These are phyloP conservation scores for Pleurotus giganteus DNA, from an alignment of 768 basidiomycete genomes.

Conservation along the genomic window DNA sequence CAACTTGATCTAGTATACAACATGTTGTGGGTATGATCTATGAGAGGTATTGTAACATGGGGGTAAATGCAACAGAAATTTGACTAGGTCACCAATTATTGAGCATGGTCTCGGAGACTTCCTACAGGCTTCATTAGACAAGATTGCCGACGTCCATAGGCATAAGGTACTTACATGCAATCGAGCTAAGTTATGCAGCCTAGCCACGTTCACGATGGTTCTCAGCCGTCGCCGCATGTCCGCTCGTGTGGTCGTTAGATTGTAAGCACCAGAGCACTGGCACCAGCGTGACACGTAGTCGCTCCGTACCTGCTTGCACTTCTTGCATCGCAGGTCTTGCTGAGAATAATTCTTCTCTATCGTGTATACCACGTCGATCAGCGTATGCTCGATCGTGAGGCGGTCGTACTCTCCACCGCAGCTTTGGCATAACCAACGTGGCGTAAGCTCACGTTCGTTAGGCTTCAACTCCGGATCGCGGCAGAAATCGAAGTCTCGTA, in stretches of 20 bases:
- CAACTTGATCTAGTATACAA: background rate
- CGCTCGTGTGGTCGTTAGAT: constrained; percentile 66
- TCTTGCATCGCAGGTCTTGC: constrained; percentile 86
- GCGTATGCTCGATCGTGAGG: constrained; percentile 78
- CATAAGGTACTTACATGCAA: constrained; percentile 54
- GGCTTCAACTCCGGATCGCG: constrained; percentile 84
- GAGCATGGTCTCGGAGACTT: constrained; percentile 44
- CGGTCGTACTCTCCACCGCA: constrained; percentile 90
- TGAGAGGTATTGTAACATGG: background rate
- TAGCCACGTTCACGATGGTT: constrained; percentile 83
- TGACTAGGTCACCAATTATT: constrained; percentile 35
- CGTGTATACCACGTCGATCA: constrained; percentile 73
- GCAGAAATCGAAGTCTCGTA: constrained; percentile 94
- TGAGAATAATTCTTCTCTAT: constrained; percentile 77
- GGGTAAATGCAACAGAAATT: background rate
- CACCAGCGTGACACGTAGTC: constrained; percentile 87
- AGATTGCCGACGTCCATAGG: background rate
- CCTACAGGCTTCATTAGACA: constrained; percentile 25
- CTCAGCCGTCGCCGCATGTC: constrained; percentile 71
- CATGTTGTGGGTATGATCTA: background rate
- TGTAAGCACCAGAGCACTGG: constrained; percentile 84
- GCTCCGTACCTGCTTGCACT: constrained; percentile 88
- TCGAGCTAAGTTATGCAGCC: constrained; percentile 64
- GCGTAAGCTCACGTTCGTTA: constrained; percentile 42
- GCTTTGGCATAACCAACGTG: constrained; percentile 66